Conservation (phyloP, 148 eudicot species). For the Camellia lanceoleosa region DNA sequence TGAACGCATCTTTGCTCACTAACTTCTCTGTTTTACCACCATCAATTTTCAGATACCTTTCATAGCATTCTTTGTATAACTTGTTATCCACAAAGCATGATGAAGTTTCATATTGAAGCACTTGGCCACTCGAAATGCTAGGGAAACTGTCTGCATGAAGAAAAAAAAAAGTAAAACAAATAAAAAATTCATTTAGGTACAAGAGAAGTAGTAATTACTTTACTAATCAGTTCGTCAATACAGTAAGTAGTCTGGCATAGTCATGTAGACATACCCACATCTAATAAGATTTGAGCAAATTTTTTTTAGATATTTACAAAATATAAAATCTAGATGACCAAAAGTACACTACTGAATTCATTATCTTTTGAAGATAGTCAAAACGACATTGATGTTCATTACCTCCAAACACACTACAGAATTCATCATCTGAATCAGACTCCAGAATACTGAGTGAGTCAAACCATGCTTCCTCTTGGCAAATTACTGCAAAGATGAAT, state of each 20-base stretch:
- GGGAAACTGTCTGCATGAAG: slow-evolving; percentile 39
- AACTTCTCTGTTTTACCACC: slow-evolving; percentile 29
- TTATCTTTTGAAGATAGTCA: not conserved
- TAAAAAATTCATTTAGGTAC: not conserved
- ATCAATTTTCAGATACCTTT: slow-evolving; percentile 43
- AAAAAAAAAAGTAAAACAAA: not conserved
- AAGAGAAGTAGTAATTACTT: not conserved
- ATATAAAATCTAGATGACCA: not conserved
- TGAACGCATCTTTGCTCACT: slow-evolving; percentile 27
- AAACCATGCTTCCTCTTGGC: slow-evolving; percentile 63
- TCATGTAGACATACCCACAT: not conserved
- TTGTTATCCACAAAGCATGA: slow-evolving; percentile 48
- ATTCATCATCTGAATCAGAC: slow-evolving; percentile 69
- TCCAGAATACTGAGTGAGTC: slow-evolving; percentile 54
- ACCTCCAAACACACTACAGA: slow-evolving; percentile 63
- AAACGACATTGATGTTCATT: not conserved
- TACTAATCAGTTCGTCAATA: not conserved
- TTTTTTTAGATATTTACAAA: not conserved
- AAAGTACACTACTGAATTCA: not conserved
- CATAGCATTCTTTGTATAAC: slow-evolving; percentile 49
- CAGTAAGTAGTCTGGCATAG: not conserved
- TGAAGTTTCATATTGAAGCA: slow-evolving; percentile 51
- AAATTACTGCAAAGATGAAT: slow-evolving; percentile 28
- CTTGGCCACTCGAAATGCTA: slow-evolving; percentile 39
- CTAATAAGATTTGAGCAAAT: not conserved